A percentile compares a stretch with the other conserved stretches of the same genome.
phyloP scores from a whole-genome alignment of 352 stramenopile genomes.

The Phytophthora ohioensis region DNA sequence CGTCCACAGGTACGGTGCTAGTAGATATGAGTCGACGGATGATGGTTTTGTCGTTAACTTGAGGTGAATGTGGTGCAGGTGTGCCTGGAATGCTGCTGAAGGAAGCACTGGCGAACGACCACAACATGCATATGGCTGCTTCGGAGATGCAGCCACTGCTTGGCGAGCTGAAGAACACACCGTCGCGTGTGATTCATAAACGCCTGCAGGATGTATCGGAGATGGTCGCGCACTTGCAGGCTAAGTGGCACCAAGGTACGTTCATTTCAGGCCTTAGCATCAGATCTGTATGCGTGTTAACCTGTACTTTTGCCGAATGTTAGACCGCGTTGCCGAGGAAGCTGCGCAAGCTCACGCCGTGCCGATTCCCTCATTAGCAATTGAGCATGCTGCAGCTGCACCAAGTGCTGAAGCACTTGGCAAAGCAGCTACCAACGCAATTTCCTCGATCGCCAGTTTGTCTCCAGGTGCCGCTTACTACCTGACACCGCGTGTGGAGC shows the following conservation, averaged over 20 bases:
- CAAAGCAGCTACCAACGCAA: constrained; percentile 26
- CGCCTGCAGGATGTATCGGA: constrained; percentile 81
- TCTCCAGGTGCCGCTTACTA: constrained; percentile 43
- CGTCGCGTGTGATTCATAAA: constrained; percentile 75
- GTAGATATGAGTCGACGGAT: too few relatives aligned
- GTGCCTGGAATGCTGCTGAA: constrained; percentile 39
- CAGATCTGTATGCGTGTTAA: constrained; percentile 6
- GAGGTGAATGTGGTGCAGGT: constrained; percentile 1
- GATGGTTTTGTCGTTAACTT: neutral
- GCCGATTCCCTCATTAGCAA: constrained; percentile 27
- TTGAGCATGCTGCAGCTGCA: constrained; percentile 31
- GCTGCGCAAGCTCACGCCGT: constrained; percentile 29
- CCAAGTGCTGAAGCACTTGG: constrained; percentile 19
- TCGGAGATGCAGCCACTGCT: constrained; percentile 74
- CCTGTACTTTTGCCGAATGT: neutral
- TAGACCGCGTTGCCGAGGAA: constrained; percentile 51
- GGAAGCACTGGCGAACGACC: constrained; percentile 60
- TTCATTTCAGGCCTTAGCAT: neutral
- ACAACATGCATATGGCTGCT: constrained; percentile 66
- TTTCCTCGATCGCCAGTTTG: constrained; percentile 35
- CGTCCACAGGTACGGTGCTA: constrained; percentile 11
- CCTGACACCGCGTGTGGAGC: constrained; percentile 39
- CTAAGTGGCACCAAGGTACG: constrained; percentile 77
- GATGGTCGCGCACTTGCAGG: constrained; percentile 70
- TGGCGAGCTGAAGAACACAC: constrained; percentile 62